Conservation (phyloP, 2,329 filamentous ascomycete species). For the Scedosporium dehoogii region DNA sequence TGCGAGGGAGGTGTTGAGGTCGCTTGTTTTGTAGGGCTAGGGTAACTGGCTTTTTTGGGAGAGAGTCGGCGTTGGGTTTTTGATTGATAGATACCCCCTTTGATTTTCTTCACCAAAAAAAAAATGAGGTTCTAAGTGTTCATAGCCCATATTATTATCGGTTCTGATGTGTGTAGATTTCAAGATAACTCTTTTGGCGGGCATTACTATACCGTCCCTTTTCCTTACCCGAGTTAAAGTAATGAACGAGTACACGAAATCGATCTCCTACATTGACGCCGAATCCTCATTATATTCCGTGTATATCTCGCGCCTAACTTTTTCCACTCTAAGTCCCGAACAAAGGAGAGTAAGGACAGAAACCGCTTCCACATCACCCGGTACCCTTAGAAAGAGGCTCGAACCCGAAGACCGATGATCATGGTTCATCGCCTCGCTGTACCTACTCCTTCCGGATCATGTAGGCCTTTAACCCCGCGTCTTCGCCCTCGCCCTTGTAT, state of each 20-base stretch:
- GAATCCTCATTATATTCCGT: not conserved
- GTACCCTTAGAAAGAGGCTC: too few species aligned
- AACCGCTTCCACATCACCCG: not conserved
- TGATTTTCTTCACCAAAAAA: not conserved
- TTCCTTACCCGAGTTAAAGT: too few species aligned
- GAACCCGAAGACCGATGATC: too few species aligned
- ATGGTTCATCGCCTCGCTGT: too few species aligned
- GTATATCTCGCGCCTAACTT: not conserved
- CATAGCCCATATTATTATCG: not conserved
- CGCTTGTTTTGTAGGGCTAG: not conserved
- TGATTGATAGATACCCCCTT: not conserved
- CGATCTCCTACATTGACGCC: not conserved
- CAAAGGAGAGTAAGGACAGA: not conserved
- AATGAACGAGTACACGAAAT: too few species aligned
- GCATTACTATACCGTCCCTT: too few species aligned
- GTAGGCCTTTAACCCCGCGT: too few species aligned
- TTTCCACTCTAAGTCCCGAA: not conserved
- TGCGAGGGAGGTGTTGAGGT: slow-evolving; percentile 1
- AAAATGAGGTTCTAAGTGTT: not conserved
- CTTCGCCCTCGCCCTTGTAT: too few species aligned
- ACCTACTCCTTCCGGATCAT: too few species aligned
- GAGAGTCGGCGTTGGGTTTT: not conserved
- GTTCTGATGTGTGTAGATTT: too few species aligned
- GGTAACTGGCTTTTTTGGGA: not conserved
- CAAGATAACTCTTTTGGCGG: too few species aligned